phyloP scores from a whole-genome alignment of 2,329 filamentous ascomycete genomes.

The Fusarium sp. region DNA sequence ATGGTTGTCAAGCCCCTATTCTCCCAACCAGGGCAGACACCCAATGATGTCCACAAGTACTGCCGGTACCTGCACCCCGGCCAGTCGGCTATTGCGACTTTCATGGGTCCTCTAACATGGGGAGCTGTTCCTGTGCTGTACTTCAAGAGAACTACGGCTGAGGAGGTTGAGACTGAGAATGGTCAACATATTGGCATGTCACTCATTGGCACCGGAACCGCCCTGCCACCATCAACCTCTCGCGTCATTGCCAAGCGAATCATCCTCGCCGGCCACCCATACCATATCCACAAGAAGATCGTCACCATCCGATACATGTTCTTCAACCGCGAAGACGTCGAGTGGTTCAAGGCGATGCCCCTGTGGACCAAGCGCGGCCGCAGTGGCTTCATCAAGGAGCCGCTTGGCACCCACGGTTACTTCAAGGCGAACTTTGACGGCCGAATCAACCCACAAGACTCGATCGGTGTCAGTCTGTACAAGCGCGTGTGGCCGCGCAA shows the following conservation, averaged over 20 bases:
- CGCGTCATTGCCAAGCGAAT: conserved; percentile 94
- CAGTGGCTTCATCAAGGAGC: conserved; percentile 93
- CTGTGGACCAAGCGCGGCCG: conserved; percentile 93
- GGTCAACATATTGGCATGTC: conserved; percentile 66
- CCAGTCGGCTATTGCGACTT: conserved; percentile 87
- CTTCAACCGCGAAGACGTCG: conserved; percentile 94
- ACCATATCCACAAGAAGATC: conserved; percentile 98
- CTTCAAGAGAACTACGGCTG: conserved; percentile 73
- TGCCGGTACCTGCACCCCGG: conserved; percentile 92
- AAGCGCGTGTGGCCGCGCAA: conserved; percentile 86
- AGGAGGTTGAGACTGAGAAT: conserved; percentile 57
- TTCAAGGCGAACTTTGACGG: conserved; percentile 99
- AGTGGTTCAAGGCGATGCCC: conserved; percentile 97
- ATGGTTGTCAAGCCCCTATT: conserved; percentile 91
- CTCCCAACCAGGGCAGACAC: conserved; percentile 88
- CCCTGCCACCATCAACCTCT: conserved; percentile 78
- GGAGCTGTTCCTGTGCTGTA: conserved; percentile 90
- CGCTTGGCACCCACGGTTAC: conserved; percentile 96
- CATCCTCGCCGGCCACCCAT: conserved; percentile 94
- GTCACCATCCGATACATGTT: conserved; percentile 99
- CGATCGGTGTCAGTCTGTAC: conserved; percentile 89
- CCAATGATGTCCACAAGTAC: conserved; percentile 98
- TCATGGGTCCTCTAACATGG: conserved; percentile 93
- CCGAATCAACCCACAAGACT: conserved; percentile 94
- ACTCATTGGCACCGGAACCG: conserved; percentile 88